Evolutionary conservation across 2,329 filamentous ascomycete species (phyloP), one percentile per base, ranked within the genome.

Genomic region (Trichophyton benhamiae): DNA sequence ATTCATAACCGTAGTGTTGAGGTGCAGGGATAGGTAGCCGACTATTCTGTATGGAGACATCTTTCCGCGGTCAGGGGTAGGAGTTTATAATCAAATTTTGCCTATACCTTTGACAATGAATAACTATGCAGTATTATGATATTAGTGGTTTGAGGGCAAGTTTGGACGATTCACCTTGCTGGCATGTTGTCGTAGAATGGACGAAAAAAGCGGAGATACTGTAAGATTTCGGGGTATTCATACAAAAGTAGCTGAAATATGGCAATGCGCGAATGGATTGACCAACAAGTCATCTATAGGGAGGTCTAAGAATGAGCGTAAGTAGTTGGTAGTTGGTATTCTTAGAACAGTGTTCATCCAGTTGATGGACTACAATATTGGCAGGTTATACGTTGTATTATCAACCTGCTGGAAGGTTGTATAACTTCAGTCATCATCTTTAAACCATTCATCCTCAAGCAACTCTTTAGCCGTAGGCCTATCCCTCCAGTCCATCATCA

Each of bases 401-500:
- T 42, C 13, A 42, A 42, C 38, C 38, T 42, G 9, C 38, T 42
- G 38, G 38, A 42, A 42, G 38, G 38, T 42, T 42, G 38, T 42
- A 42, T 42, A 13, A n/a, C 38, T 46, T 46, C 5, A 46, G 42
- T 46, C 48, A 52, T 25, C 27, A 57, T 38, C 20, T 41, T 36
- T 38, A 41, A 57, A 38, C 53, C 53, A 57, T 38, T 36, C 25
- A 41, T 57, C 25, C n/a, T 59, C 5, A 27, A 44, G 57, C 30
- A 62, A 55, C 57, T 55, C 68, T 61, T 67, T 68, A 33, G 73
- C 75, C 5, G 72, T 72, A 6, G 74, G 76, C 36, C 75, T 68
- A 62, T 78, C 75, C 61, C 75, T 61, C 49, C 72, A 74, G 63
- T 78, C 75, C 5, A 78, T 68, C 63, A 72, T 77, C 75, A 78